Evolutionary conservation across 495 filamentous ascomycete species (phyloP).

Genomic region (Talaromyces wortmannii): DNA sequence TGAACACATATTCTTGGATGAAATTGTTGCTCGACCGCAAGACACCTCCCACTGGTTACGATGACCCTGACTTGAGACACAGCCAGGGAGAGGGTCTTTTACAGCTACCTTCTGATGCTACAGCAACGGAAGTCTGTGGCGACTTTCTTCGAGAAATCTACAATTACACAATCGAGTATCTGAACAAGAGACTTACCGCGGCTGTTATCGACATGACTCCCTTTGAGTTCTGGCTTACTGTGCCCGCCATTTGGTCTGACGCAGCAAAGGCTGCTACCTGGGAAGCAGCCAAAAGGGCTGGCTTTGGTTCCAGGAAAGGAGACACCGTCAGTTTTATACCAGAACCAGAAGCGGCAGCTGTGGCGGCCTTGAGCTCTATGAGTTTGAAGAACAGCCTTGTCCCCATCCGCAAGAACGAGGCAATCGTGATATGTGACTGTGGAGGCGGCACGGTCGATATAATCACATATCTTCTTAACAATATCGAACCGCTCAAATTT

Average conservation of each 20-base stretch:
- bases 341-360: slow-evolving; percentile 57
- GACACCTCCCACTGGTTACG: slow-evolving; percentile 3
- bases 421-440: slow-evolving; percentile 46
- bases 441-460: slow-evolving; percentile 55
- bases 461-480: slow-evolving; percentile 17
- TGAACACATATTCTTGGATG: slow-evolving; percentile 8
- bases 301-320: slow-evolving; percentile 25
- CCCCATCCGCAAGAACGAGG: slow-evolving; percentile 13
- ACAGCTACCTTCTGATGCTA: slow-evolving; percentile 6
- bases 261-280: slow-evolving; percentile 40
- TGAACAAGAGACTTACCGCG: slow-evolving; percentile 8
- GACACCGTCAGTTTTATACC: slow-evolving; percentile 41
- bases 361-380: slow-evolving; percentile 30
- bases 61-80: slow-evolving; percentile 1
- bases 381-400: background rate
- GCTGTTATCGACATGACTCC: background rate
- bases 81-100: background rate
- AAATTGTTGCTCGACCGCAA: slow-evolving; percentile 12
- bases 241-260: slow-evolving; percentile 50
- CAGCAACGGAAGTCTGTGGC: slow-evolving; percentile 21
- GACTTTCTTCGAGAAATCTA: slow-evolving; percentile 38
- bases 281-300: slow-evolving; percentile 38
- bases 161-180: slow-evolving; percentile 18
- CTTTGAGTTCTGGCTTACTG: slow-evolving; percentile 38
- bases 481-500: background rate